Conservation (phyloP, 2,329 filamentous ascomycete genomes). For the Aspergillus costaricaensis region DNA sequence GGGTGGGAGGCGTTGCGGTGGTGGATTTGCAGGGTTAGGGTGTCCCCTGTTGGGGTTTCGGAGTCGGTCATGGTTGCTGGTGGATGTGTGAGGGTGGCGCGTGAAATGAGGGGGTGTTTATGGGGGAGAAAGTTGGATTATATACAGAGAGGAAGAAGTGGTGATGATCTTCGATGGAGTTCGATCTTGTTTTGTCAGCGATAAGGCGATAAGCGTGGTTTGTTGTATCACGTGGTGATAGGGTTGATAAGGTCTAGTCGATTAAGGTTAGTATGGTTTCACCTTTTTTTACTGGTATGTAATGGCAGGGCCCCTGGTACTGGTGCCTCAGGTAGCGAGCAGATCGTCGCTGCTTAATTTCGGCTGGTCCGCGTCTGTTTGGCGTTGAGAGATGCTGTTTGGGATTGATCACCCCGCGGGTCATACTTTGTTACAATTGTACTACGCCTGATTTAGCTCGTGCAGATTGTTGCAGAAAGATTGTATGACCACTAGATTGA, state of each 20-base stretch:
- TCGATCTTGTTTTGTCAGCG: constrained; percentile 8
- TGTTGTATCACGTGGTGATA: neutral
- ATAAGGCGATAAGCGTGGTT: neutral
- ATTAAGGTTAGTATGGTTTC: neutral
- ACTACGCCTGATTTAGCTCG: no score
- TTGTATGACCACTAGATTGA: neutral
- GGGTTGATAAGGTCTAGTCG: neutral
- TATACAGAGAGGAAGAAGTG: neutral
- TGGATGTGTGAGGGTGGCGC: neutral
- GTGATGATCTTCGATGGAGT: constrained; percentile 4
- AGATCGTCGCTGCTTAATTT: constrained; percentile 4
- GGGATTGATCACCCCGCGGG: neutral
- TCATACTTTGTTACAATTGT: no score
- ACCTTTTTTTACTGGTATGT: no score
- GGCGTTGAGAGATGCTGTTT: neutral
- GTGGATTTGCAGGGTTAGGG: constrained; percentile 51
- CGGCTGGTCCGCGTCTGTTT: neutral
- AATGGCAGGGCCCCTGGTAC: neutral
- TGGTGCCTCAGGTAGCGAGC: neutral
- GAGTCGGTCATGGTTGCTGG: neutral
- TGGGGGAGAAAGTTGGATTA: neutral
- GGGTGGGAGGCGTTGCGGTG: constrained; percentile 57
- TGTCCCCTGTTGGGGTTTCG: neutral
- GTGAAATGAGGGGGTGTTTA: no score
- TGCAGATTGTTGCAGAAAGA: no score